phyloP scores from a whole-genome alignment of 768 basidiomycete genomes.

The Coprinopsis marcescibilis region DNA sequence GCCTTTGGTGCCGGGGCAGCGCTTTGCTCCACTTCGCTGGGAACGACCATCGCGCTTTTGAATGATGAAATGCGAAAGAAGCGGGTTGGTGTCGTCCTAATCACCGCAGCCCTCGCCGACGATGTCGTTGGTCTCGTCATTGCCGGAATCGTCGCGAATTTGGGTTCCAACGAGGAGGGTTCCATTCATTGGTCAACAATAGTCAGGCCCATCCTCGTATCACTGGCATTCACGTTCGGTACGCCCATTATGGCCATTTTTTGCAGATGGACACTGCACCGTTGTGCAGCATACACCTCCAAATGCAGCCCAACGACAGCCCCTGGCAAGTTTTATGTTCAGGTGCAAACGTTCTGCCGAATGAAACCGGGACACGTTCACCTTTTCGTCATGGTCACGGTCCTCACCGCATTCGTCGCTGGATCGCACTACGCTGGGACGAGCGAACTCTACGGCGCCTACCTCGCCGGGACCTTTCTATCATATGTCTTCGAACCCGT shows the following conservation, averaged over 20 bases:
- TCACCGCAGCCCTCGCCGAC: slow-evolving; percentile 60
- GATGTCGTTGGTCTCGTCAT: slow-evolving; percentile 60
- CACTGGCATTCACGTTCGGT: slow-evolving; percentile 41
- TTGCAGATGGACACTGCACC: not conserved
- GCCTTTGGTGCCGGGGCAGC: slow-evolving; percentile 60
- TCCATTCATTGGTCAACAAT: slow-evolving; percentile 29
- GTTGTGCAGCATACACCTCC: too few species aligned
- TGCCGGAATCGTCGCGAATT: slow-evolving; percentile 43
- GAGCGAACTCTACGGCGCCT: slow-evolving; percentile 59
- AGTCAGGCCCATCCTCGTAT: slow-evolving; percentile 50
- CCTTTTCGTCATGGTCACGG: slow-evolving; percentile 31
- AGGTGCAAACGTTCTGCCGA: slow-evolving; percentile 7
- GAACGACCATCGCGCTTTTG: slow-evolving; percentile 60
- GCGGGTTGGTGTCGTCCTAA: slow-evolving; percentile 49
- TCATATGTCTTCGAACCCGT: slow-evolving; percentile 24
- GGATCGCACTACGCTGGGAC: slow-evolving; percentile 49
- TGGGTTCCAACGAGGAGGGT: slow-evolving; percentile 21
- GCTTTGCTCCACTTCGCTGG: slow-evolving; percentile 57
- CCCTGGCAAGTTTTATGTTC: too few species aligned
- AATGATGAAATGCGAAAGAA: slow-evolving; percentile 41
- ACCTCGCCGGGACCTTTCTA: slow-evolving; percentile 49
- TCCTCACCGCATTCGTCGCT: slow-evolving; percentile 40
- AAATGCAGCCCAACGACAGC: too few species aligned
- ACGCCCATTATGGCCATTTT: slow-evolving; percentile 27
- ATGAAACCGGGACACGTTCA: slow-evolving; percentile 16